Base-by-base conservation (phyloP, 805 yeast genomes). In the Vanderwaltozyma verrucispora region DNA sequence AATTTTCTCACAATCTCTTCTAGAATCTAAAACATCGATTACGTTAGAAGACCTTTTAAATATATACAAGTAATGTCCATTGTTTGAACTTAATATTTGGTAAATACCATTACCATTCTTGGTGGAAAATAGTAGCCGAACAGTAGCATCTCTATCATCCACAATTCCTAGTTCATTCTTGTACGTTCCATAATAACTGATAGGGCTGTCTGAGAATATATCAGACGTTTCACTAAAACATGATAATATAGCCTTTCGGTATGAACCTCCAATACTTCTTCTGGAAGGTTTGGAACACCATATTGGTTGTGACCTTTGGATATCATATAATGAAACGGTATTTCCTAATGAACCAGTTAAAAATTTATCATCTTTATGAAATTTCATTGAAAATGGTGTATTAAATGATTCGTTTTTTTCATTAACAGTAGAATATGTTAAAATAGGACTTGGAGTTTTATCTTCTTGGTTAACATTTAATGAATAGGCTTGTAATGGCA, bases 31-130 rank as follows among this genome's bases (percentile, higher is more conserved):
- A 3, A 67, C 47, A 5, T 55, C 55, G 17, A 67, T 60, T 2
- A 14, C 30, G 17, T 45, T 36, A 8, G 56, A 40, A 25, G 54
- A 49, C 24, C 73, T 47, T 24, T 56, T 48, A 1, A 64, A 20
- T 1, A 53, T 52, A 37, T 54, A 67, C 5, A 64, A 15, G 35
- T 55, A 67, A 28, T 56, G 58, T 4, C 62, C 66, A 46, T 63
- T 66, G 1, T 46, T 48, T 16, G 68, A 59, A 20, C 46, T 54
- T 6, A 67, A 15, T 0, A 66, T 28, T 42, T 67, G 71, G 48
- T 53, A 14, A 53, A 48, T 3, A 63, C 72, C 45, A 40, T 53
- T 4, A 54, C 66, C 32, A 23, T n/a, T n/a, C 6, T 23, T 16
- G n/a, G 17, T 19, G 13, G 14, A 17, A 29, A 5, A 27, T 11